Evolutionary conservation across 768 basidiomycete genomes (phyloP), one percentile per base, ranked within the genome.

Genomic region (Strobilomyces echinocephalus): DNA sequence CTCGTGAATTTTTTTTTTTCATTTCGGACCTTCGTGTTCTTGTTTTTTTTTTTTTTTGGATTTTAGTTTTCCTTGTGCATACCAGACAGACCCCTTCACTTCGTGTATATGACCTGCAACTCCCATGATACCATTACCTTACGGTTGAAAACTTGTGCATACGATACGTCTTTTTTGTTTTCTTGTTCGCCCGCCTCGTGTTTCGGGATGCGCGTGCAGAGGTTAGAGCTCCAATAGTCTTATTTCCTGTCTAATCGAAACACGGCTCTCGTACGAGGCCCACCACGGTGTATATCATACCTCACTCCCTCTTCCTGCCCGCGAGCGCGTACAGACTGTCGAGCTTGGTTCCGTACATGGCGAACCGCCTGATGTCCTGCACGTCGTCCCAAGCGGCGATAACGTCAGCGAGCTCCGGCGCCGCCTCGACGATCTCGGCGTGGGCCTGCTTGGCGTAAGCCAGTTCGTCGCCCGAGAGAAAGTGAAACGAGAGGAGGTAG

Each of bases 311-410:
- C 26, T 50, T 11, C 41, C 12, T 41, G 2, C 61, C 53, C 38
- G 53, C 55, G 12, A 61, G 47, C 14, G 34, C 49, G 36, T 68
- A 55, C 56, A 69, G 20, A 49, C 68, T 67, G n/a, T 60, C 57
- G 46, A 68, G 20, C 54, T 69, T 70, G 44, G 58, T 56, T 5
- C 15, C 56, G 46, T 66, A 68, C 67, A 66, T 70, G 12, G 40
- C 60, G 28, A 58, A 56, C n/a, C 61, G 61, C 50, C 65, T 47
- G 42, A 2, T 30, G 20, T 69, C 68, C 31, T 68, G 67, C 21
- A 35, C 59, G 12, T 68, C 63, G 53, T 69, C 63, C 68, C 66
- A 68, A 20, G 35, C 52, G 3, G 62, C 63, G 26, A 68, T 50
- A 4, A 58, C 44, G 2, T 49, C 51, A 6, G 31, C 58, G 16